Percentiles rank a stretch among this genome's conserved stretches.
These are phyloP conservation scores for Buddleja alternifolia DNA, from an alignment of 257 asterid species.

Conservation along the genomic window DNA sequence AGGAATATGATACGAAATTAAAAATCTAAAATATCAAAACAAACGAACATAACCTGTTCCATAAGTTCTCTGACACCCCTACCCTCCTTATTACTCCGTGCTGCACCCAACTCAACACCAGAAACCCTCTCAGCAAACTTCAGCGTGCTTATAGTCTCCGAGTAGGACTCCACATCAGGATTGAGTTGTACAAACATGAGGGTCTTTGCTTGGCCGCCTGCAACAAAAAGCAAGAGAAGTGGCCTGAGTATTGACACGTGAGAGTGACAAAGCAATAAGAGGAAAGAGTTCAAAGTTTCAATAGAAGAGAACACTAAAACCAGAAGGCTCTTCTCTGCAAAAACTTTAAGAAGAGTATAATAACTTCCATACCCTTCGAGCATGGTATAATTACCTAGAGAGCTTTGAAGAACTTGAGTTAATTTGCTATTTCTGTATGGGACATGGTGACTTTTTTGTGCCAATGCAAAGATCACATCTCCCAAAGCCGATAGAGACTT, in stretches of 20 bases:
- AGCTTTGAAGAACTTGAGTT: constrained; percentile 97
- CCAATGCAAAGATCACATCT: constrained; percentile 93
- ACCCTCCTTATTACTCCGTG: constrained; percentile 83
- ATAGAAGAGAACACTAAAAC: constrained; percentile 13
- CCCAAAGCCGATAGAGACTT: constrained; percentile 95
- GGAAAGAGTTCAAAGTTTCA: constrained; percentile 3
- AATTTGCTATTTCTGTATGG: constrained; percentile 96
- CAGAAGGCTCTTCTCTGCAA: background rate
- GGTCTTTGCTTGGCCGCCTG: constrained; percentile 98
- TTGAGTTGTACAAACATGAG: constrained; percentile 96
- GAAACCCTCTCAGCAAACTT: constrained; percentile 98
- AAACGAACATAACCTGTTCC: constrained; percentile 73
- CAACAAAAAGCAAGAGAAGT: constrained; percentile 5
- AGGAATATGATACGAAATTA: background rate
- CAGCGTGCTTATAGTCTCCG: constrained; percentile 87
- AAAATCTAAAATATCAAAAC: constrained; percentile 4
- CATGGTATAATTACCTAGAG: constrained; percentile 64
- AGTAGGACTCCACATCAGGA: constrained; percentile 90
- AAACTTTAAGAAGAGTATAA: constrained; percentile 7
- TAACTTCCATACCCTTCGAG: constrained; percentile 10
- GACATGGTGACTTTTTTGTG: constrained; percentile 88
- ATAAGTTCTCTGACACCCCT: constrained; percentile 87
- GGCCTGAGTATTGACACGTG: constrained; percentile 11
- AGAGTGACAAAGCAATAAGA: constrained; percentile 6
- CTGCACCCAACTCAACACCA: constrained; percentile 97